A percentile compares a stretch with the other conserved stretches of the same genome.
phyloP scores from a whole-genome alignment of 495 filamentous ascomycete species.

The Friedmanniomyces simplex region DNA sequence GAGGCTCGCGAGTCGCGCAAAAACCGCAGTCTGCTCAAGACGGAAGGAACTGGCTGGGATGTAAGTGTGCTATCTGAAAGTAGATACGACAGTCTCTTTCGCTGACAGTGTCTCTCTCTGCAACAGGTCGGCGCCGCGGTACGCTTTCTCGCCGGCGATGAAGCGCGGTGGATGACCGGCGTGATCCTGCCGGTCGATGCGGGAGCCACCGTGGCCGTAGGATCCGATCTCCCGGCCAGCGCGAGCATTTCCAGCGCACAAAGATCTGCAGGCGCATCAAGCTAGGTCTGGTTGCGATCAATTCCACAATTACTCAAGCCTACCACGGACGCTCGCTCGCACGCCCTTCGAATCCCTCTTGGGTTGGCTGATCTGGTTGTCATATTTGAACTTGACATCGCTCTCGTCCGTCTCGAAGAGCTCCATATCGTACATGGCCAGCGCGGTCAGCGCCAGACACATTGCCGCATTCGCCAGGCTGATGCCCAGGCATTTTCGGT shows the following conservation, averaged over 20 bases:
- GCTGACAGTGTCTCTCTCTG: background rate
- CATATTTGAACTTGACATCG: conserved; percentile 8
- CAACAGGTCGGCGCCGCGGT: conserved; percentile 19
- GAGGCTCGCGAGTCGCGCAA: conserved; percentile 20
- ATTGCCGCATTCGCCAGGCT: conserved; percentile 33
- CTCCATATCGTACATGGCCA: conserved; percentile 5
- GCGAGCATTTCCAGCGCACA: background rate
- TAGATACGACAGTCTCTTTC: too few relatives aligned
- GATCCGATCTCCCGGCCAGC: conserved; percentile 1
- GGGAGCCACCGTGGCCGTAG: conserved; percentile 21
- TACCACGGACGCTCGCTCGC: background rate
- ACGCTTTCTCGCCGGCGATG: conserved; percentile 22
- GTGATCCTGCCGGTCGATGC: conserved; percentile 17
- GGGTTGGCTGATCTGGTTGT: conserved; percentile 5
- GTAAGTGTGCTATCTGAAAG: background rate
- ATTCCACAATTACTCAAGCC: background rate
- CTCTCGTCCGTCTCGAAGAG: conserved; percentile 8
- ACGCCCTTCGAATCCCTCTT: conserved; percentile 7
- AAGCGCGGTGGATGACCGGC: conserved; percentile 26
- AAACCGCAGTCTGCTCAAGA: conserved; percentile 22
- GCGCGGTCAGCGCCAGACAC: conserved; percentile 17
- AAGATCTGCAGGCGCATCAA: background rate
- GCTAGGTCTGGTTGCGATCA: background rate
- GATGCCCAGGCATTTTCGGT: conserved; percentile 25
- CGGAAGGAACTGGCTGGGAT: conserved; percentile 25